phyloP scores from a whole-genome alignment of 108 stramenopile species.

The Schizochytrium sp. region DNA sequence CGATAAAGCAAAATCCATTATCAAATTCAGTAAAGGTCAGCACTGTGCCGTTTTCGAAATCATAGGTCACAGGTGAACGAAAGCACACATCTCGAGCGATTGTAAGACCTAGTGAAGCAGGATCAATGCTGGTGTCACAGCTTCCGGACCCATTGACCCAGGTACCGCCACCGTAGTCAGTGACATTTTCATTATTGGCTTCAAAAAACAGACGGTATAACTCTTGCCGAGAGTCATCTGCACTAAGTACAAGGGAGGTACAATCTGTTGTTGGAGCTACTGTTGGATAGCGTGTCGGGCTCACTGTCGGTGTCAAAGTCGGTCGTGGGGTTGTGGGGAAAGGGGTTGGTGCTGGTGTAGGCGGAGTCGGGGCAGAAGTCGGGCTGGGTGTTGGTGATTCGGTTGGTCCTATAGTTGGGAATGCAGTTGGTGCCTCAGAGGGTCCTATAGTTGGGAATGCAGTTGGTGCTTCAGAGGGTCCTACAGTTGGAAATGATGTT shows the following conservation, averaged over 20 bases:
- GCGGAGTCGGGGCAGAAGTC: neutral
- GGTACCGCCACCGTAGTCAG: neutral
- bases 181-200: too few relatives aligned
- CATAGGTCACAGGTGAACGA: too few relatives aligned
- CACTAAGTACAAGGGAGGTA: neutral
- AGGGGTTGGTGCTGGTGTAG: neutral
- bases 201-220: too few relatives aligned
- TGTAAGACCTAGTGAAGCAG: too few relatives aligned
- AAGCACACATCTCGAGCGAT: too few relatives aligned
- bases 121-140: neutral
- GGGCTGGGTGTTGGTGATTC: too few relatives aligned
- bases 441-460: neutral
- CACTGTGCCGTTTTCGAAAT: too few relatives aligned
- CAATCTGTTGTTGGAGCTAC: neutral
- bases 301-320: neutral
- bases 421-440: neutral
- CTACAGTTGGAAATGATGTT: neutral
- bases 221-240: too few relatives aligned
- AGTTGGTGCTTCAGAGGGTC: neutral
- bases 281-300: neutral
- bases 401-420: too few relatives aligned
- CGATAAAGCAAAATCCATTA: neutral
- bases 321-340: neutral
- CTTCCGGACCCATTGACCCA: neutral
- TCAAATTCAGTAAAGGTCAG: neutral